Percentiles rank a stretch among this genome's conserved stretches.
phyloP scores from a whole-genome alignment of 2,329 filamentous ascomycete species.

The Arthroderma sp. region DNA sequence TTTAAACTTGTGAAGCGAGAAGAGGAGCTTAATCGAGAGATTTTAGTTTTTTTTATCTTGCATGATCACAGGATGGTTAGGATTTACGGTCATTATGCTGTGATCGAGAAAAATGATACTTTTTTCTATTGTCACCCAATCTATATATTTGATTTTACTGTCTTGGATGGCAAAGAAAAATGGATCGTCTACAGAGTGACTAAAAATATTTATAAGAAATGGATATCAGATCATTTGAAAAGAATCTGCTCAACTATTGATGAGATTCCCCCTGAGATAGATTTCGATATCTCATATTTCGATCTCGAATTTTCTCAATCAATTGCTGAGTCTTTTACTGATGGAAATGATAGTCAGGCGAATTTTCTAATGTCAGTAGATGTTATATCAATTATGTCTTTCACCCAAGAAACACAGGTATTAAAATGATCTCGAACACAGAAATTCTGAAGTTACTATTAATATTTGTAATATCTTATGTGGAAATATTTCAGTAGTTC shows the following conservation, averaged over 20 bases:
- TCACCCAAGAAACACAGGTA: conserved; percentile 4
- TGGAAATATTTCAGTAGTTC: no score
- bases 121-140: conserved; percentile 30
- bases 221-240: conserved; percentile 16
- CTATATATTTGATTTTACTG: conserved; percentile 21
- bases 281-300: conserved; percentile 1
- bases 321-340: background rate
- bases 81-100: conserved; percentile 32
- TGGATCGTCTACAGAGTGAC: conserved; percentile 28
- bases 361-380: conserved; percentile 5
- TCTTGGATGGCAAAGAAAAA: conserved; percentile 22
- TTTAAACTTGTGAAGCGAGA: conserved; percentile 21
- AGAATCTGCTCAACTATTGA: conserved; percentile 9
- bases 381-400: conserved; percentile 5
- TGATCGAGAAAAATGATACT: conserved; percentile 20
- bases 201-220: conserved; percentile 26
- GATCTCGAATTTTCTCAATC: conserved; percentile 1
- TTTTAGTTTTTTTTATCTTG: conserved; percentile 34
- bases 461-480: no score
- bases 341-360: conserved; percentile 3
- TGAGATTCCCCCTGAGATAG: conserved; percentile 2
- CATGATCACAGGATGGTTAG: conserved; percentile 21
- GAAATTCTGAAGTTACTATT: no score
- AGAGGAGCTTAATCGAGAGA: conserved; percentile 27
- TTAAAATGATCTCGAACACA: no score